Percentiles rank a stretch among this genome's conserved stretches.
These are phyloP conservation scores for Phytopythium delawarense DNA, from an alignment of 352 stramenopile species.

Conservation along the genomic window DNA sequence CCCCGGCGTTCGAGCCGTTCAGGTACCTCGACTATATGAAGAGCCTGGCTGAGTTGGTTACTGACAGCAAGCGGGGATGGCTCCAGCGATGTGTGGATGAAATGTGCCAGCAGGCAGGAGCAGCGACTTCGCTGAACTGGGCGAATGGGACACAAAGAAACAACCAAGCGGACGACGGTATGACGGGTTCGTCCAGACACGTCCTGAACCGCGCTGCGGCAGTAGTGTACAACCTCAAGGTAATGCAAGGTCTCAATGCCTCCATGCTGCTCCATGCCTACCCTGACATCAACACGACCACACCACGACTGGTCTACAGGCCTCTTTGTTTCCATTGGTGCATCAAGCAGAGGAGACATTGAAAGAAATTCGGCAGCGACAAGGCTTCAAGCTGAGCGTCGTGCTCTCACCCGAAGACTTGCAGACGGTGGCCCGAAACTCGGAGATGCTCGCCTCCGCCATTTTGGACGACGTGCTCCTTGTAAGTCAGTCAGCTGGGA, in stretches of 20 bases:
- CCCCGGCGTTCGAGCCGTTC: not conserved
- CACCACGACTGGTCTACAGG: constrained; percentile 10
- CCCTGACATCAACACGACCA: not conserved
- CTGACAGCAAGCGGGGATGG: not conserved
- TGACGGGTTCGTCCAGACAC: constrained; percentile 18
- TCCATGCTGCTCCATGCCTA: not conserved
- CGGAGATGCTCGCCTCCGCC: constrained; percentile 41
- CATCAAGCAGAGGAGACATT: constrained; percentile 48
- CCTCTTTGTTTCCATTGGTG: constrained; percentile 47
- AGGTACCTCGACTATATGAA: not conserved
- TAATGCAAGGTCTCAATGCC: constrained; percentile 3
- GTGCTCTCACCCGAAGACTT: constrained; percentile 34
- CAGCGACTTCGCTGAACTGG: constrained; percentile 21
- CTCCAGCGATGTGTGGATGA: constrained; percentile 36
- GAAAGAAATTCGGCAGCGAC: constrained; percentile 31
- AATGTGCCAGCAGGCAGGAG: constrained; percentile 38
- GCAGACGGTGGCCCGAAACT: constrained; percentile 38
- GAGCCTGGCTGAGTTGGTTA: not conserved
- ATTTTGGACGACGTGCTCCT: constrained; percentile 65
- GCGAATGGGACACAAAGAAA: constrained; percentile 7
- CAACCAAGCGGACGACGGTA: constrained; percentile 22
- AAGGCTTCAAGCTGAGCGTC: constrained; percentile 35
- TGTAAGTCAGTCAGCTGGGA: constrained; percentile 15
- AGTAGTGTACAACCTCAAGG: constrained; percentile 53
- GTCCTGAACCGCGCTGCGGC: constrained; percentile 35